Conservation (phyloP, 73 alveolate species). For the Paraurostyla sp. region DNA sequence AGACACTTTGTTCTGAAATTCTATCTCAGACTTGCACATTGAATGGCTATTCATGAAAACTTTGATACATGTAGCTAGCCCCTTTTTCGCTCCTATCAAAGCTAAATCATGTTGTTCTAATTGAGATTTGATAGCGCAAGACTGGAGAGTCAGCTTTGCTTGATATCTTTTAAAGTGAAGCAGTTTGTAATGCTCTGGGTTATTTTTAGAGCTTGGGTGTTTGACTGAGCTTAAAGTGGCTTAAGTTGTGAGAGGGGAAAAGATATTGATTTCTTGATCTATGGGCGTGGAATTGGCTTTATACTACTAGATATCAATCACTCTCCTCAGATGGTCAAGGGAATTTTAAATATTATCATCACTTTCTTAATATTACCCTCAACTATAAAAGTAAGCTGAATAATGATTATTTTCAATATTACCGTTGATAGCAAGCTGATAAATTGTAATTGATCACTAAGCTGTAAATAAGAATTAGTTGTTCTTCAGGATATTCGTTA, state of each 20-base stretch:
- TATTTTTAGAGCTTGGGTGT: background rate
- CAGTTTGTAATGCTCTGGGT: conserved; percentile 25
- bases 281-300: too few relatives aligned
- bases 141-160: conserved; percentile 16
- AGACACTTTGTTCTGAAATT: too few relatives aligned
- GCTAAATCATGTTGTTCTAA: conserved; percentile 29
- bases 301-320: background rate
- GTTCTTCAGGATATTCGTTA: background rate
- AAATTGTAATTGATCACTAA: conserved; percentile 44
- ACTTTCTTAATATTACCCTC: conserved; percentile 49
- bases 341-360: conserved; percentile 4
- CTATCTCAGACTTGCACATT: conserved; percentile 24
- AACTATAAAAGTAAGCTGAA: conserved; percentile 27
- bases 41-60: background rate
- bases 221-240: background rate
- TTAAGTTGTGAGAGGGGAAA: background rate
- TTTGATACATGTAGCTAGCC: conserved; percentile 1
- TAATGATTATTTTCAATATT: background rate
- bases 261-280: conserved; percentile 1
- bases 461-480: background rate
- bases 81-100: background rate
- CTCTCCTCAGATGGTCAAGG: background rate
- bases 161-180: conserved; percentile 28
- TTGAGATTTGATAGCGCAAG: conserved; percentile 49
- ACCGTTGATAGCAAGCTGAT: conserved; percentile 58